A percentile compares a stretch with the other conserved stretches of the same genome.
Evolutionary conservation across 2,329 filamentous ascomycete species (phyloP).

Genomic region (Penicillium brasilianum): DNA sequence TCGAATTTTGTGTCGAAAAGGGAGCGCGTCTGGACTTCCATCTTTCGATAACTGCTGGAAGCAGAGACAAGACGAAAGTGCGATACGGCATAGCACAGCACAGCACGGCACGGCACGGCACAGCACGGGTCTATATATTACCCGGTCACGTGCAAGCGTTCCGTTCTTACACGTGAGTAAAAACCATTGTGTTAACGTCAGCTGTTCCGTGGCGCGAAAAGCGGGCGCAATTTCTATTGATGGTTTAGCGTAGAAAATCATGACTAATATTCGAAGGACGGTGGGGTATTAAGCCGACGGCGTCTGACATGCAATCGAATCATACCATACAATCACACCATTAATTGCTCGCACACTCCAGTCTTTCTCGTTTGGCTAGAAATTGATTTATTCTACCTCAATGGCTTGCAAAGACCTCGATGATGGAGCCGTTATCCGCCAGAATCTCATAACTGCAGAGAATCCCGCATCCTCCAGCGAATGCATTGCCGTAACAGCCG

Average conservation of each 20-base stretch:
- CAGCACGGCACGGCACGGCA: neutral
- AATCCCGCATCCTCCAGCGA: neutral
- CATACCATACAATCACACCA: neutral
- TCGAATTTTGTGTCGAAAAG: neutral
- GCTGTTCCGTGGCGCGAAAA: neutral
- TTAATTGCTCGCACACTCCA: neutral
- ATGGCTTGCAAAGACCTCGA: neutral
- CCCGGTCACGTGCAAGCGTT: neutral
- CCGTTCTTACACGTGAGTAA: neutral
- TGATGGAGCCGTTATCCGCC: neutral
- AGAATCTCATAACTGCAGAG: neutral
- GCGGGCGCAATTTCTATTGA: neutral
- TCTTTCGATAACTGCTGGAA: neutral
- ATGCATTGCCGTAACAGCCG: conserved; percentile 8
- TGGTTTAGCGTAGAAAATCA: neutral
- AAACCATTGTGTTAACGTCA: neutral
- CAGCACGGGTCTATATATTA: neutral
- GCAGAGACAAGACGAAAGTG: neutral
- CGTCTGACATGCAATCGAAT: neutral
- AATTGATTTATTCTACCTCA: neutral
- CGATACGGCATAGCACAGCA: neutral
- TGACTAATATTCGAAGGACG: neutral
- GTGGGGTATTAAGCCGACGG: neutral
- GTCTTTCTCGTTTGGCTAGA: neutral
- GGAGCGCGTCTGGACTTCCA: neutral